Percentiles rank a stretch among this genome's conserved stretches.
phyloP scores from a whole-genome alignment of 2,329 filamentous ascomycete species.

The Apiospora koreana region DNA sequence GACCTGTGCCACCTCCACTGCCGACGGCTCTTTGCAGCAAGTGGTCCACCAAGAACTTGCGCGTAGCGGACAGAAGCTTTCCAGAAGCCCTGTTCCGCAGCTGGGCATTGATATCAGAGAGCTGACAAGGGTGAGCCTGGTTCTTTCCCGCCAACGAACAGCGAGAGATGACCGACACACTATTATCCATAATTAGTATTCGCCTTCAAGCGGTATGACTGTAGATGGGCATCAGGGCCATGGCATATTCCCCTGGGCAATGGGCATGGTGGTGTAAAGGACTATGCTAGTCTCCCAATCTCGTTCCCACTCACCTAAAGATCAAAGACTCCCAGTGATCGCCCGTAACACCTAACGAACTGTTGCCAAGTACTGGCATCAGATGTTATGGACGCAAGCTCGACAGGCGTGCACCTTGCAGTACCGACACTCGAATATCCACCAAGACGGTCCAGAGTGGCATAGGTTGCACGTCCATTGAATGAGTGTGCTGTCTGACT shows the following conservation, averaged over 20 bases:
- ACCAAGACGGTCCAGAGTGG: constrained; percentile 65
- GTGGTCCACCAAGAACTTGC: neutral
- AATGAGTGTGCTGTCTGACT: constrained; percentile 65
- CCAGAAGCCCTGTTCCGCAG: neutral
- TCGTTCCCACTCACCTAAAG: neutral
- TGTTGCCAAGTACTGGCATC: constrained; percentile 8
- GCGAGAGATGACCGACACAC: neutral
- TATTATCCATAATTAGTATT: neutral
- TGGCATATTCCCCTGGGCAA: neutral
- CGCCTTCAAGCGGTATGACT: neutral
- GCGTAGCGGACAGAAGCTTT: neutral
- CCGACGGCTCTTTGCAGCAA: neutral
- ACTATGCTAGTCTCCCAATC: neutral
- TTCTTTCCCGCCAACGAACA: neutral
- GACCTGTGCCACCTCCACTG: neutral
- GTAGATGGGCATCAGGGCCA: neutral
- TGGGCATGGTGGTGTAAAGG: neutral
- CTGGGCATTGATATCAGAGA: neutral
- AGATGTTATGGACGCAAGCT: constrained; percentile 53
- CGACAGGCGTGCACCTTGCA: constrained; percentile 68
- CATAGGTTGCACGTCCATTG: constrained; percentile 68
- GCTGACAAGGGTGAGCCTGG: neutral
- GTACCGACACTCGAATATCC: constrained; percentile 69
- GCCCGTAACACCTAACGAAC: neutral
- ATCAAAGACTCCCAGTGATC: neutral